A percentile compares a stretch with the other conserved stretches of the same genome.
Conservation (phyloP, 345 rosid genomes). For the Cardamine resedifolia region DNA sequence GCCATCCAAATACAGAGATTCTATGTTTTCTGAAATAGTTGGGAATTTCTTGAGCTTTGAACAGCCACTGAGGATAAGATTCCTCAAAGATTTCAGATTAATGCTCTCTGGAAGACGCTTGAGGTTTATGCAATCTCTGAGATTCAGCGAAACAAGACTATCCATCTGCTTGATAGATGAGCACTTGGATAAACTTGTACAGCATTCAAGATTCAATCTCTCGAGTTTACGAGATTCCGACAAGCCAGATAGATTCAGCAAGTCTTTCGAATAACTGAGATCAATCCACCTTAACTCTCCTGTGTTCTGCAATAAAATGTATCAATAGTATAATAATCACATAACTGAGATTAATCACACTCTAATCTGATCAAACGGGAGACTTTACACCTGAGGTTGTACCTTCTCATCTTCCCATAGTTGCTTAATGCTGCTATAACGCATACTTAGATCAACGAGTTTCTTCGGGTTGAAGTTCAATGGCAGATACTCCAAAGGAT, state of each 20-base stretch:
- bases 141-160: conserved; percentile 23
- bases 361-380: neutral
- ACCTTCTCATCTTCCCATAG: conserved; percentile 40
- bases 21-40: conserved; percentile 27
- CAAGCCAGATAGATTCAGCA: conserved; percentile 31
- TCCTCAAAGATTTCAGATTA: conserved; percentile 13
- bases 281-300: conserved; percentile 32
- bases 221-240: conserved; percentile 33
- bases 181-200: conserved; percentile 26
- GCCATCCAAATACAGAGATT: conserved; percentile 24
- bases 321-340: neutral
- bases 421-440: conserved; percentile 26
- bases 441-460: conserved; percentile 33
- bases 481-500: conserved; percentile 38
- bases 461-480: conserved; percentile 29
- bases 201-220: conserved; percentile 26
- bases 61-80: conserved; percentile 34
- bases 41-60: conserved; percentile 28
- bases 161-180: conserved; percentile 19
- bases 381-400: neutral
- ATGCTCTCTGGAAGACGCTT: conserved; percentile 23
- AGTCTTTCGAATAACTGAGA: conserved; percentile 27
- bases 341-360: neutral
- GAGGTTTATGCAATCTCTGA: conserved; percentile 33
- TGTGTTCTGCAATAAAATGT: conserved; percentile 25